Percentiles rank a stretch among this genome's conserved stretches.
Conservation (phyloP, 2,329 filamentous ascomycete genomes). For the Zarea fungicola region DNA sequence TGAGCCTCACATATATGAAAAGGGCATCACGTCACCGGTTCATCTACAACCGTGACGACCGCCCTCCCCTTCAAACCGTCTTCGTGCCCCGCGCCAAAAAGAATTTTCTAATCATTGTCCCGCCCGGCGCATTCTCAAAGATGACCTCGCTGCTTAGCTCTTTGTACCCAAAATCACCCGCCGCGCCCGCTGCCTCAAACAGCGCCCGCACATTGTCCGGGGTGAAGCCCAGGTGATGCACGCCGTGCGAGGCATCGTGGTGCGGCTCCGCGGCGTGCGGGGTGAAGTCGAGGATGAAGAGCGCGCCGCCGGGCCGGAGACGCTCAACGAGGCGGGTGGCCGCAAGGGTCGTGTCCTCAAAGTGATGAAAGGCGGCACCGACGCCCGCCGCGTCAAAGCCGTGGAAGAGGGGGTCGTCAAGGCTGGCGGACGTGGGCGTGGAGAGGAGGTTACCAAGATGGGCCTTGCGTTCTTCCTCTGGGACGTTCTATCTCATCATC, state of each 20-base stretch:
- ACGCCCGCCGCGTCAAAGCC: constrained; percentile 64
- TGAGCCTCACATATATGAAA: too few species aligned
- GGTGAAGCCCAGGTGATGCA: constrained; percentile 63
- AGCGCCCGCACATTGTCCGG: constrained; percentile 52
- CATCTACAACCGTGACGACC: too few species aligned
- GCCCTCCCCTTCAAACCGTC: neutral
- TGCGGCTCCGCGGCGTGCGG: constrained; percentile 38
- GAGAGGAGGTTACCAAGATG: constrained; percentile 53
- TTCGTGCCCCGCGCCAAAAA: constrained; percentile 49
- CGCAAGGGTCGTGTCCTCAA: constrained; percentile 57
- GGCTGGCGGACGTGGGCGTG: constrained; percentile 45
- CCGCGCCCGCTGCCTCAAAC: constrained; percentile 59
- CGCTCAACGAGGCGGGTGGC: constrained; percentile 55
- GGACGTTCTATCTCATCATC: constrained; percentile 47
- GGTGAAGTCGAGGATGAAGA: constrained; percentile 65
- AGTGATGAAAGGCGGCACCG: constrained; percentile 62
- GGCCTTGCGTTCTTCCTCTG: constrained; percentile 48
- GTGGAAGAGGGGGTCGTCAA: constrained; percentile 57
- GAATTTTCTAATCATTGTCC: constrained; percentile 26
- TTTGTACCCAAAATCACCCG: constrained; percentile 51
- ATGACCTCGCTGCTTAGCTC: constrained; percentile 46
- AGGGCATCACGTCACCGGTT: too few species aligned
- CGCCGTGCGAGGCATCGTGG: constrained; percentile 37
- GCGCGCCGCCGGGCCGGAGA: constrained; percentile 59
- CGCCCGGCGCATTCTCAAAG: constrained; percentile 29